Percentiles rank a stretch among this genome's conserved stretches.
These are phyloP conservation scores for Hippophae tibetana DNA, from an alignment of 306 rosid species.

Conservation along the genomic window DNA sequence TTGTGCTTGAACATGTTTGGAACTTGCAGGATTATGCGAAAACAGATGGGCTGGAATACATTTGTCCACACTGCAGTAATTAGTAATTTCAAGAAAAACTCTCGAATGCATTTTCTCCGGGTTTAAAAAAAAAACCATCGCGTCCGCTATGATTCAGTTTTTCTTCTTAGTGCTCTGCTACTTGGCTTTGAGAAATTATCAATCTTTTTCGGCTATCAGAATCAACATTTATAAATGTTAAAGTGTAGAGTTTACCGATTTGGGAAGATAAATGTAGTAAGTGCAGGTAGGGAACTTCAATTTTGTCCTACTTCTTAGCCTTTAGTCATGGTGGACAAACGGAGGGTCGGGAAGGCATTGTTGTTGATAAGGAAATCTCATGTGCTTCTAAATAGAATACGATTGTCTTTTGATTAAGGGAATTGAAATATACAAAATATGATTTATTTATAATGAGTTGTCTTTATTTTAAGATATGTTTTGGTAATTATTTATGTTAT, in stretches of 20 bases:
- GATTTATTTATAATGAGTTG: too few relatives aligned
- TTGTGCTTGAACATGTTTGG: neutral
- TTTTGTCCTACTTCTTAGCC: conserved; percentile 9
- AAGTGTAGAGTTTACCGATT: conserved; percentile 24
- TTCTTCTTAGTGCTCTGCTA: conserved; percentile 10
- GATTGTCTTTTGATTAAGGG: too few relatives aligned
- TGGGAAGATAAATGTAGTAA: conserved; percentile 6
- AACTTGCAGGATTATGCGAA: conserved; percentile 90
- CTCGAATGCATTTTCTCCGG: conserved; percentile 71
- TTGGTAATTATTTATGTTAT: too few relatives aligned
- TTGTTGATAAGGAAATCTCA: too few relatives aligned
- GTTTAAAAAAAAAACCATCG: conserved; percentile 34
- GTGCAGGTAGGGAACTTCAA: conserved; percentile 20
- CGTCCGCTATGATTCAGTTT: conserved; percentile 48
- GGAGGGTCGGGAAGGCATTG: too few relatives aligned
- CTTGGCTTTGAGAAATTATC: conserved; percentile 16
- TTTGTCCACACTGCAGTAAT: conserved; percentile 93
- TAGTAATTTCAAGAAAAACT: conserved; percentile 89
- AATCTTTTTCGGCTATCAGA: conserved; percentile 13
- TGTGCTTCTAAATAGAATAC: too few relatives aligned
- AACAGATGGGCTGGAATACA: conserved; percentile 96
- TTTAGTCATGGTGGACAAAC: too few relatives aligned
- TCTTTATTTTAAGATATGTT: too few relatives aligned
- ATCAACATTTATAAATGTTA: neutral
- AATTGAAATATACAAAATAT: too few relatives aligned